Percentiles rank a stretch among this genome's conserved stretches.
These are phyloP conservation scores for Papilionanthe hybrid DNA, from an alignment of 116 monocot species.

Conservation along the genomic window DNA sequence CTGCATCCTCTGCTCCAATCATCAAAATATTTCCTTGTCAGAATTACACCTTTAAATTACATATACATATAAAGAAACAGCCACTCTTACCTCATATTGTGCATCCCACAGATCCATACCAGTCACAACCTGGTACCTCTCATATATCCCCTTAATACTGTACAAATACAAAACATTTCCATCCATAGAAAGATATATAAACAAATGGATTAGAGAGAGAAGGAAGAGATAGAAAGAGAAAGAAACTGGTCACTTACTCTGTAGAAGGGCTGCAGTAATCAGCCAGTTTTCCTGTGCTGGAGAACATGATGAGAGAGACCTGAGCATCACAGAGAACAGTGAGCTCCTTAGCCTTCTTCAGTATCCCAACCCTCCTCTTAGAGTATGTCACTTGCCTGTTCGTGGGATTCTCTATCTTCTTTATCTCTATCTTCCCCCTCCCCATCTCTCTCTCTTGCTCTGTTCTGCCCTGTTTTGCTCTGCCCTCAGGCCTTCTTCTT, in stretches of 20 bases:
- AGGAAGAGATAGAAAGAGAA: background rate
- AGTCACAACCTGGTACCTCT: conserved; percentile 46
- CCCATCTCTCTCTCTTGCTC: background rate
- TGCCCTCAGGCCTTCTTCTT: background rate
- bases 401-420: conserved; percentile 32
- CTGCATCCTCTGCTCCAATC: conserved; percentile 47
- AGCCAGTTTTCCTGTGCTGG: conserved; percentile 31
- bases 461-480: background rate
- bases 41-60: background rate
- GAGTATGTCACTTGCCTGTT: conserved; percentile 34
- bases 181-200: too few relatives aligned
- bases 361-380: conserved; percentile 25
- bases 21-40: background rate
- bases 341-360: conserved; percentile 35
- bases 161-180: background rate
- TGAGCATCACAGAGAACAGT: conserved; percentile 32
- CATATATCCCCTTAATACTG: conserved; percentile 46
- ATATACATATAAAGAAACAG: background rate
- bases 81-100: conserved; percentile 47
- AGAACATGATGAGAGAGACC: conserved; percentile 28
- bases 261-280: conserved; percentile 26
- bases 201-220: too few relatives aligned
- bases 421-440: conserved; percentile 28
- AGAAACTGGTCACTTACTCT: conserved; percentile 8
- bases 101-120: conserved; percentile 49